Evolutionary conservation across 2,329 filamentous ascomycete genomes (phyloP).

Genomic region (Fusarium verticillioides): DNA sequence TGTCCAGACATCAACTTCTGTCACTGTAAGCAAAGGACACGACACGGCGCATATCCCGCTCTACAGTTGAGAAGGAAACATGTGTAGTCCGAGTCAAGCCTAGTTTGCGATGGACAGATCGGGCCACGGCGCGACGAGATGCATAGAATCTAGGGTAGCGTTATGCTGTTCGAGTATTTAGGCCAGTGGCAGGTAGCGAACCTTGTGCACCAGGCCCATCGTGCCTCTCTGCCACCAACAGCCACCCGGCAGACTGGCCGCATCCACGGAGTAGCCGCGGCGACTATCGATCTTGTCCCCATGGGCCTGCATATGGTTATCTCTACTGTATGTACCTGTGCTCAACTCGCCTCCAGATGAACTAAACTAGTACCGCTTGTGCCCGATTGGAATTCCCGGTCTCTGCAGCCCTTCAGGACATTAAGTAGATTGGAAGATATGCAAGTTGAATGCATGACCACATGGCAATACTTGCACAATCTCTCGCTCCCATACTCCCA

Average conservation of each 20-base stretch:
- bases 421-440: neutral
- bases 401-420: neutral
- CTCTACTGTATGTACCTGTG: neutral
- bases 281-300: slow-evolving; percentile 35
- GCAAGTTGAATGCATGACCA: neutral
- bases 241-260: slow-evolving; percentile 21
- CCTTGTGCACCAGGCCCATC: slow-evolving; percentile 12
- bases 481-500: neutral
- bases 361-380: neutral
- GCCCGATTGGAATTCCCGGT: neutral
- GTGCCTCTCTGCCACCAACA: slow-evolving; percentile 12
- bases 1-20: neutral
- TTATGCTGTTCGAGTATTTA: neutral
- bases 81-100: neutral
- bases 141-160: neutral
- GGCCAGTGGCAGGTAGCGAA: slow-evolving; percentile 5
- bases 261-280: slow-evolving; percentile 17
- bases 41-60: neutral
- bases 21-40: neutral
- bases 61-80: neutral
- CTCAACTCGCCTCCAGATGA: neutral
- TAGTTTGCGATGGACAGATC: neutral
- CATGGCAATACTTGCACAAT: neutral
- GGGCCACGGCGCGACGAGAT: neutral
- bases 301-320: slow-evolving; percentile 11